phyloP scores from a whole-genome alignment of 2,329 filamentous ascomycete genomes.

The Pseudogymnoascus sp. region DNA sequence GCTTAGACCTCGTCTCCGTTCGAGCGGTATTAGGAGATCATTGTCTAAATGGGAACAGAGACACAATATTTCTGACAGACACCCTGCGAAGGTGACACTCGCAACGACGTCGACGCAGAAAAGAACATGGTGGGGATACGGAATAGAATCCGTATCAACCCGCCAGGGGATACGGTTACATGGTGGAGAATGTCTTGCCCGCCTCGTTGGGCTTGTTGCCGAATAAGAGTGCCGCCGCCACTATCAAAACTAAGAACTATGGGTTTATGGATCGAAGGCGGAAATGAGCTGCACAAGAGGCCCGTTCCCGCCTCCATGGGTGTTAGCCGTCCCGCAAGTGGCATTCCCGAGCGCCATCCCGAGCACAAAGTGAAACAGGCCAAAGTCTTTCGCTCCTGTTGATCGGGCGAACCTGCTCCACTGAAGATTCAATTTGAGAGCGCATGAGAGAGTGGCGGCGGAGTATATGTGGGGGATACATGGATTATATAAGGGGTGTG shows the following conservation, averaged over 20 bases:
- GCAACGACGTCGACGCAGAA: not conserved
- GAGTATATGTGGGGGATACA: not conserved
- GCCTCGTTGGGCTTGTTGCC: not conserved
- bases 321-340: not conserved
- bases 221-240: not conserved
- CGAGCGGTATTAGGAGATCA: conserved; percentile 2
- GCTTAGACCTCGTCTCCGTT: not conserved
- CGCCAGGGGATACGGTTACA: not conserved
- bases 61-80: conserved; percentile 5
- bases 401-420: not conserved
- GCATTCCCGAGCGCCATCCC: not conserved
- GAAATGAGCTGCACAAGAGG: not conserved
- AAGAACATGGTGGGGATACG: not conserved
- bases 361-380: not conserved
- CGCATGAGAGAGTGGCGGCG: not conserved
- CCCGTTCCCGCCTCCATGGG: not conserved
- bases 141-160: conserved; percentile 1
- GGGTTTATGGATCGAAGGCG: not conserved
- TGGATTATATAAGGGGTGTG: not conserved
- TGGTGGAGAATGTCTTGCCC: not conserved
- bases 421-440: not conserved
- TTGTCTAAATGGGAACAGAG: not conserved
- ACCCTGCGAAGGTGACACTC: not conserved
- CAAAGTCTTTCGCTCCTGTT: not conserved
- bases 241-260: not conserved